A percentile compares a stretch with the other conserved stretches of the same genome.
Conservation (phyloP, 1,284 basidiomycete genomes). For the Microbotryum lychnidis-dioicae region DNA sequence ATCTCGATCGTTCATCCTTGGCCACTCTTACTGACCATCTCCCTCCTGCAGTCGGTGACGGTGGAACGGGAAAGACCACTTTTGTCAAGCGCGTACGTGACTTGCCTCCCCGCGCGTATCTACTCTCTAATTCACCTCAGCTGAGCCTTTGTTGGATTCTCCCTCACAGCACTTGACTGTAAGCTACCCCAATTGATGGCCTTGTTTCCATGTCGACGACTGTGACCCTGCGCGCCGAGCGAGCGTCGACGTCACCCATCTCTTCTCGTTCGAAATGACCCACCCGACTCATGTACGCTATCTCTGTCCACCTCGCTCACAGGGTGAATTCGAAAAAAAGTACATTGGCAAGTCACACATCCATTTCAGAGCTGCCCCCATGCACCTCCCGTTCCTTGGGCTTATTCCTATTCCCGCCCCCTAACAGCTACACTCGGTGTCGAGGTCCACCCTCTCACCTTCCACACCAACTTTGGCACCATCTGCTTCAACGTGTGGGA, state of each 20-base stretch:
- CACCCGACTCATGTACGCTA: neutral
- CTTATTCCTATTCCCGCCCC: neutral
- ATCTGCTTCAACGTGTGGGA: conserved; percentile 99
- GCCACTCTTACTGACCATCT: conserved; percentile 43
- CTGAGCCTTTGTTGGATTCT: conserved; percentile 24
- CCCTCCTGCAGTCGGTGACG: conserved; percentile 29
- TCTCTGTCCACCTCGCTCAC: neutral
- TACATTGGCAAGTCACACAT: conserved; percentile 72
- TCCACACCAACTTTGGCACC: conserved; percentile 96
- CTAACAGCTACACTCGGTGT: conserved; percentile 90
- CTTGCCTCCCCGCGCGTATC: no score
- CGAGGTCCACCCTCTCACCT: conserved; percentile 91
- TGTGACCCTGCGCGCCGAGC: neutral
- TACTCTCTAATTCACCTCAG: fast-evolving
- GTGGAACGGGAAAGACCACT: conserved; percentile 57
- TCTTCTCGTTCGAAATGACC: neutral
- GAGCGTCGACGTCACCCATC: no score
- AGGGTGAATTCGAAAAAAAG: conserved; percentile 97
- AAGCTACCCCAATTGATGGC: neutral
- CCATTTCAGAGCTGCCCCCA: neutral
- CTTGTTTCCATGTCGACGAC: neutral
- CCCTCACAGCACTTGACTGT: conserved; percentile 77
- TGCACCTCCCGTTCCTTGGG: no score
- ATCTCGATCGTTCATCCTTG: neutral
- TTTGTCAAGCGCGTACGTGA: conserved; percentile 74